Evolutionary conservation across 208 protist genomes (phyloP).

Genomic region (Naegleria gruberi): DNA sequence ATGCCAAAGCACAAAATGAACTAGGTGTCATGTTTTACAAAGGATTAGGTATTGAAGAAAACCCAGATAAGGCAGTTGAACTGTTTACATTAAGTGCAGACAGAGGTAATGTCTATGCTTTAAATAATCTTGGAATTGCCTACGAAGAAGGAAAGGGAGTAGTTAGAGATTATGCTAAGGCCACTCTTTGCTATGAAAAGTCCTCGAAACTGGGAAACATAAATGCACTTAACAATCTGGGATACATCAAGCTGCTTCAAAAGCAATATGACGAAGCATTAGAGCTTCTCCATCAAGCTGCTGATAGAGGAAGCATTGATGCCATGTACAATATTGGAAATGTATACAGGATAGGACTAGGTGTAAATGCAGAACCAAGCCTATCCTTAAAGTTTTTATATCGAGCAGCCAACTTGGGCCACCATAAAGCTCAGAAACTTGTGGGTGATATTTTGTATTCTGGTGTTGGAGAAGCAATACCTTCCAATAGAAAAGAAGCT

Average conservation of each 20-base stretch:
- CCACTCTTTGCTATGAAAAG: not conserved
- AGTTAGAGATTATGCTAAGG: not conserved
- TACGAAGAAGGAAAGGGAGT: conserved; percentile 14
- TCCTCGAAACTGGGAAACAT: not conserved
- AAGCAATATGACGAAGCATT: not conserved
- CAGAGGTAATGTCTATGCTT: not conserved
- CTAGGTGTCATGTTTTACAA: conserved; percentile 14
- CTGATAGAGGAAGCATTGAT: not conserved
- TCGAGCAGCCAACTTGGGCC: not conserved
- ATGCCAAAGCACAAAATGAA: conserved; percentile 8
- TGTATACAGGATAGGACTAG: not conserved
- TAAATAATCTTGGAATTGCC: conserved; percentile 3
- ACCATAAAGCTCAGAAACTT: not conserved
- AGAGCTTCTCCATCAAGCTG: not conserved
- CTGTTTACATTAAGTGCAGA: not conserved
- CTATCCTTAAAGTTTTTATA: not conserved
- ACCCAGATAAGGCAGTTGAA: not conserved
- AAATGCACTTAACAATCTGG: not conserved
- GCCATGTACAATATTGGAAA: not conserved
- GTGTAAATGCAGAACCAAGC: not conserved
- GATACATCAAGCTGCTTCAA: conserved; percentile 4
- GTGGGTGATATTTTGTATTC: not conserved
- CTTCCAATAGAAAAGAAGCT: not conserved
- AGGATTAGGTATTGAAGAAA: not conserved
- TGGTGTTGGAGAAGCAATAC: not conserved